phyloP scores from a whole-genome alignment of 306 rosid genomes.

The Lupinus albus region DNA sequence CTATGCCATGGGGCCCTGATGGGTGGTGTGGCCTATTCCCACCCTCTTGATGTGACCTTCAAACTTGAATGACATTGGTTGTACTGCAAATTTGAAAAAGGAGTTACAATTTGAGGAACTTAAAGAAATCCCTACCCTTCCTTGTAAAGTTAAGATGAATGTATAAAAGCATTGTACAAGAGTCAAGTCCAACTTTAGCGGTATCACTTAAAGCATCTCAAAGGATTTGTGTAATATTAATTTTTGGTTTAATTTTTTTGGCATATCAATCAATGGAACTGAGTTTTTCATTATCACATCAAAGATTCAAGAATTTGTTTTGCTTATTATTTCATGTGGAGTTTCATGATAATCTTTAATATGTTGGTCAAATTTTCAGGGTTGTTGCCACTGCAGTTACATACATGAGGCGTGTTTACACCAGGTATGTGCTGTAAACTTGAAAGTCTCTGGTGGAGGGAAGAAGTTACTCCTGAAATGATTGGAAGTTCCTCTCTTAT shows the following conservation, averaged over 20 bases:
- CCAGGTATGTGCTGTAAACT: constrained; percentile 58
- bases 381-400: constrained; percentile 94
- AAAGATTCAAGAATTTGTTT: constrained; percentile 21
- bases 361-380: constrained; percentile 57
- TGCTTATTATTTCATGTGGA: constrained; percentile 16
- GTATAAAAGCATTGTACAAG: constrained; percentile 6
- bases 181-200: constrained; percentile 1
- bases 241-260: not conserved
- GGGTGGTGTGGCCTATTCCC: too few species aligned
- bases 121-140: constrained; percentile 2
- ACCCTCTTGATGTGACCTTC: not conserved
- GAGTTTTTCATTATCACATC: constrained; percentile 1
- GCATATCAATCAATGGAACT: not conserved
- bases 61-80: constrained; percentile 9
- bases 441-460: constrained; percentile 21
- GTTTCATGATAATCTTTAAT: constrained; percentile 32
- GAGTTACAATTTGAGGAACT: constrained; percentile 5
- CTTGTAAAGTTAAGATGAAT: constrained; percentile 1
- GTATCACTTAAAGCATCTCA: not conserved
- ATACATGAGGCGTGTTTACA: constrained; percentile 95
- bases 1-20: too few species aligned
- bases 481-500: constrained; percentile 30
- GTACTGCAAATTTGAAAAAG: not conserved
- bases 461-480: constrained; percentile 11
- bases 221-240: constrained; percentile 16